phyloP scores from a whole-genome alignment of 2,329 filamentous ascomycete genomes.

The Venturia pyrina region DNA sequence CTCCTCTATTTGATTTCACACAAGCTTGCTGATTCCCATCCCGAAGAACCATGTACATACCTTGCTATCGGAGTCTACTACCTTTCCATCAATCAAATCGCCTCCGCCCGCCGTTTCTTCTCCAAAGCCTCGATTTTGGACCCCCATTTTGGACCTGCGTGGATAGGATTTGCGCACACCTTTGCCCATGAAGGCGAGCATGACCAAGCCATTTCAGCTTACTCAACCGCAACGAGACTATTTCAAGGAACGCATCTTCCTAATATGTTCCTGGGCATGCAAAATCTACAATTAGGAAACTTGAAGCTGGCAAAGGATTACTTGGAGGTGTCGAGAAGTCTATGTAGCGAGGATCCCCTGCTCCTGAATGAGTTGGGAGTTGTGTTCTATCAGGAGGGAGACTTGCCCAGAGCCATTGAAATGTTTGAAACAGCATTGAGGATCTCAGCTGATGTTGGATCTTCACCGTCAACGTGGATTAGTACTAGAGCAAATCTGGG shows the following conservation, averaged over 20 bases:
- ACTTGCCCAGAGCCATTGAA: conserved; percentile 62
- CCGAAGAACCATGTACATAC: conserved; percentile 85
- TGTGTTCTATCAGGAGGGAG: conserved; percentile 86
- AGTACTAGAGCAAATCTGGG: conserved; percentile 80
- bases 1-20: conserved; percentile 85
- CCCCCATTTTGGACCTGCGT: conserved; percentile 90
- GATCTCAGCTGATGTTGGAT: conserved; percentile 70
- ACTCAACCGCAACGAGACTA: conserved; percentile 84
- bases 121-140: conserved; percentile 97
- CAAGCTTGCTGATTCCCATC: conserved; percentile 83
- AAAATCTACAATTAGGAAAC: conserved; percentile 92
- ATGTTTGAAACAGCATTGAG: conserved; percentile 70
- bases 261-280: conserved; percentile 95
- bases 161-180: conserved; percentile 98
- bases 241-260: conserved; percentile 97
- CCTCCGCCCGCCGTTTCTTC: conserved; percentile 90
- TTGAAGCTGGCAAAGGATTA: conserved; percentile 92
- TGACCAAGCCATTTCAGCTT: conserved; percentile 95
- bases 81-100: conserved; percentile 75
- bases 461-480: conserved; percentile 73
- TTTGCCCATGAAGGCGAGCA: conserved; percentile 97
- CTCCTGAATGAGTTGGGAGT: conserved; percentile 93
- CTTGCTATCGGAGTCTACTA: conserved; percentile 95
- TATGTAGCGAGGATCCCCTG: conserved; percentile 72
- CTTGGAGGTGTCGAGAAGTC: conserved; percentile 73